These are phyloP conservation scores for Solanum hybrid DNA, from an alignment of 305 asterid genomes.

Conservation along the genomic window DNA sequence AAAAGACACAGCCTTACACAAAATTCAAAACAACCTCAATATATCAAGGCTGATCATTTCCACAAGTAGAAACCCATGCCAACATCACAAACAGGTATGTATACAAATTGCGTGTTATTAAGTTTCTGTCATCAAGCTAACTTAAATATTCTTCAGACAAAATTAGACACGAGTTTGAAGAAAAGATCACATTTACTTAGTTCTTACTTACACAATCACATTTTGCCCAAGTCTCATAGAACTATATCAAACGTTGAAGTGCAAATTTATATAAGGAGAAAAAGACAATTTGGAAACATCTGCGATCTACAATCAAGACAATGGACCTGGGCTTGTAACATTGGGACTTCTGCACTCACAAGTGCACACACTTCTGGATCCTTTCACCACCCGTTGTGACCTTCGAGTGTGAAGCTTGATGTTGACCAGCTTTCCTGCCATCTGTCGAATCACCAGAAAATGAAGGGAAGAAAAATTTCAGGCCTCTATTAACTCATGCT, in stretches of 20 bases:
- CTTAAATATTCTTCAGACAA: neutral
- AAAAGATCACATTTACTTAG: neutral
- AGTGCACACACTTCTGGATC: constrained; percentile 62
- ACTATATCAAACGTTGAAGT: neutral
- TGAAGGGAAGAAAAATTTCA: neutral
- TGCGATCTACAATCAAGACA: constrained; percentile 21
- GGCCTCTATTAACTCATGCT: neutral
- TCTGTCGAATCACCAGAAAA: constrained; percentile 38
- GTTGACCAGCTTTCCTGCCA: constrained; percentile 82
- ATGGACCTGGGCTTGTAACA: constrained; percentile 36
- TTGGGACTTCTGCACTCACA: constrained; percentile 81
- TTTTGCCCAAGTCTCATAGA: neutral
- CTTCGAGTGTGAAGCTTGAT: constrained; percentile 75
- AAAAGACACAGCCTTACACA: neutral
- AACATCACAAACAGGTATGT: neutral
- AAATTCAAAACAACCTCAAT: neutral
- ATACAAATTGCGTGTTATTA: neutral
- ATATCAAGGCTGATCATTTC: neutral
- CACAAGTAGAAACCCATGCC: neutral
- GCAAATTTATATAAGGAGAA: neutral
- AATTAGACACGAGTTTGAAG: neutral
- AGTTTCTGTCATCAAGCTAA: neutral
- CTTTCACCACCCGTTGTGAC: constrained; percentile 84
- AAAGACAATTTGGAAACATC: neutral
- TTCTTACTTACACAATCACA: neutral